These are phyloP conservation scores for Xylaria palmicola DNA, from an alignment of 495 filamentous ascomycete species.

Conservation along the genomic window DNA sequence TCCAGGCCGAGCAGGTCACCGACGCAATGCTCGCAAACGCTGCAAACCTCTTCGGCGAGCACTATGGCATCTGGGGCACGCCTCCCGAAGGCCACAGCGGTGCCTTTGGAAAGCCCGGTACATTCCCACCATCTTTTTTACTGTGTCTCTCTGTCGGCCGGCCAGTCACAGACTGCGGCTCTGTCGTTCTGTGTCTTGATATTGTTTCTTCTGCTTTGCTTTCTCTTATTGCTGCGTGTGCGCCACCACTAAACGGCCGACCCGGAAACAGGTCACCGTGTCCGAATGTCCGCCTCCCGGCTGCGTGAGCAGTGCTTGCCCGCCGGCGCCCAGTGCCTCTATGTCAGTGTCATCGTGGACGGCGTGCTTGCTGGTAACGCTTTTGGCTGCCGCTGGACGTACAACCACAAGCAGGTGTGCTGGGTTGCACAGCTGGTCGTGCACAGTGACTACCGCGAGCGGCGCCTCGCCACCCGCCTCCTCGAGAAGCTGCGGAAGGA, in stretches of 20 bases:
- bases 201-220: not conserved
- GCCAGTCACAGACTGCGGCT: too few species aligned
- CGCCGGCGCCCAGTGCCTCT: not conserved
- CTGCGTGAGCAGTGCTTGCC: not conserved
- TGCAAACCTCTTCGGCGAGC: not conserved
- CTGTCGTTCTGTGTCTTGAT: not conserved
- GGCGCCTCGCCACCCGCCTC: not conserved
- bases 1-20: too few species aligned
- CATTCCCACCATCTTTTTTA: too few species aligned
- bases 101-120: too few species aligned
- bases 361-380: not conserved
- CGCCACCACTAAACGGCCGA: too few species aligned
- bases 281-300: not conserved
- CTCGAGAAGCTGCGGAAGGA: not conserved
- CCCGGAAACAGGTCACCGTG: not conserved
- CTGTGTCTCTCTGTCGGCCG: too few species aligned
- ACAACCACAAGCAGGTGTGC: not conserved
- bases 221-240: too few species aligned
- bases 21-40: not conserved
- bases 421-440: not conserved
- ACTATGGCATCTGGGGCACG: not conserved
- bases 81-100: too few species aligned
- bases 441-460: not conserved
- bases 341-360: not conserved
- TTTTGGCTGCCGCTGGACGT: not conserved